Percentiles rank a stretch among this genome's conserved stretches.
phyloP scores from a whole-genome alignment of 2,329 filamentous ascomycete species.

The Hymenotorrendiella dingleyae region DNA sequence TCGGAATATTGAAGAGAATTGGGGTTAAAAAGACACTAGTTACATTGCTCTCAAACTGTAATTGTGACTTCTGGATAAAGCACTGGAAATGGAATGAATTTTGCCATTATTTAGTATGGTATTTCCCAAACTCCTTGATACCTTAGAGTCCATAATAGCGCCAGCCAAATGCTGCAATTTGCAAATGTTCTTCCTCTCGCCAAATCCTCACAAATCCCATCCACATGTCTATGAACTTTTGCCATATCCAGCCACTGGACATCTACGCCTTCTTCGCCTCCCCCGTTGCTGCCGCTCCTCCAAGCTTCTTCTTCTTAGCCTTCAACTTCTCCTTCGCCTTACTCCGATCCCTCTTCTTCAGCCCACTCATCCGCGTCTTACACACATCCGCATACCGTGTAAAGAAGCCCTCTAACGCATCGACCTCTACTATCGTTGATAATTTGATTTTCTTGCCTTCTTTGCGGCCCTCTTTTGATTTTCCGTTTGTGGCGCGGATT shows the following conservation, averaged over 20 bases:
- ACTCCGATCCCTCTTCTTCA: constrained; percentile 92
- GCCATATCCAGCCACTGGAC: background rate
- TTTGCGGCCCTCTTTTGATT: constrained; percentile 39
- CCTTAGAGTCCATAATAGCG: background rate
- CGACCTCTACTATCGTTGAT: constrained; percentile 74
- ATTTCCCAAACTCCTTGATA: constrained; percentile 1
- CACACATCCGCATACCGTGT: constrained; percentile 81
- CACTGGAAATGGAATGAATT: too few relatives aligned
- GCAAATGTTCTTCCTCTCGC: background rate
- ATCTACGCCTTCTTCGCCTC: constrained; percentile 20
- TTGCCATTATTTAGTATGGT: too few relatives aligned
- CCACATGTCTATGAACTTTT: too few relatives aligned
- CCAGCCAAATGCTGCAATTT: background rate
- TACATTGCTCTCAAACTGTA: too few relatives aligned
- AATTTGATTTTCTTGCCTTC: constrained; percentile 60
- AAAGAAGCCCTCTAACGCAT: constrained; percentile 76
- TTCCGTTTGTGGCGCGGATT: constrained; percentile 79
- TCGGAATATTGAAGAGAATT: too few relatives aligned
- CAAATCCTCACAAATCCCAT: background rate
- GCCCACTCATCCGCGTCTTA: constrained; percentile 76
- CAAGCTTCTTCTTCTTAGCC: constrained; percentile 51
- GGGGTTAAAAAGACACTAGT: too few relatives aligned
- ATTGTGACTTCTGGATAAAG: too few relatives aligned
- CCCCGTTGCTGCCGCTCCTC: constrained; percentile 9
- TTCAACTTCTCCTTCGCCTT: constrained; percentile 76